Evolutionary conservation across 1,284 basidiomycete species (phyloP), one percentile per base, ranked within the genome.

Genomic region (Austroboletus sp.): DNA sequence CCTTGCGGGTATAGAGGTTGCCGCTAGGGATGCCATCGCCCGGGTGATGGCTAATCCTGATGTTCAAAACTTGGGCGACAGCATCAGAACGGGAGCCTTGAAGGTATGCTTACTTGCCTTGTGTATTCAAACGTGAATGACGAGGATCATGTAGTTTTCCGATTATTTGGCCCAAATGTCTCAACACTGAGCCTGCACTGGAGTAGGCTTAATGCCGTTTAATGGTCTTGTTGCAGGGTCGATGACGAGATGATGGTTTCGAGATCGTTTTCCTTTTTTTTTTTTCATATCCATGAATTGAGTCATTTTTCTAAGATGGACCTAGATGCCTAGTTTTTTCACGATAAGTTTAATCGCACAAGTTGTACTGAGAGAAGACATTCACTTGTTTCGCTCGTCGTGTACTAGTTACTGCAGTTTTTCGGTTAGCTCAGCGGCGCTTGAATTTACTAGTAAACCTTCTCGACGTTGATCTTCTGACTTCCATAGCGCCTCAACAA

Each of bases 31-130:
- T 57, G 81, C 85, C 3, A 75, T 93, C 23, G 69, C 79, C 15
- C 76, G 80, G 51, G 80, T 95, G 26, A 72, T 96, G 70, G 78
- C 88, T 0, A 94, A 94, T 60, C 90, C 89, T 2, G 90, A 95
- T 60, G 86, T 96, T 30, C 90, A 93, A 71, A 88, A 88, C 55
- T 74, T 90, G 13, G 87, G 84, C 2, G 90, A 94, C 59, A 87
- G 74, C 50, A 81, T 97, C 47, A 71, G 93, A 54, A 70, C 74
- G 10, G 89, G 89, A 1, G 93, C 91, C 12, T 64, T 96, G 52
- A 94, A 91, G 80, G 88, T 92, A 50, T 54, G 79, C 69, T 15
- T 19, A 41, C 23, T 17, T 7, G 19, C 27, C 38, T 16, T 41
- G 40, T 36, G 25, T n/a, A 19, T 38, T 49, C 39, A 40, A 49